phyloP scores from a whole-genome alignment of 768 basidiomycete genomes.

The Phaffia australis region DNA sequence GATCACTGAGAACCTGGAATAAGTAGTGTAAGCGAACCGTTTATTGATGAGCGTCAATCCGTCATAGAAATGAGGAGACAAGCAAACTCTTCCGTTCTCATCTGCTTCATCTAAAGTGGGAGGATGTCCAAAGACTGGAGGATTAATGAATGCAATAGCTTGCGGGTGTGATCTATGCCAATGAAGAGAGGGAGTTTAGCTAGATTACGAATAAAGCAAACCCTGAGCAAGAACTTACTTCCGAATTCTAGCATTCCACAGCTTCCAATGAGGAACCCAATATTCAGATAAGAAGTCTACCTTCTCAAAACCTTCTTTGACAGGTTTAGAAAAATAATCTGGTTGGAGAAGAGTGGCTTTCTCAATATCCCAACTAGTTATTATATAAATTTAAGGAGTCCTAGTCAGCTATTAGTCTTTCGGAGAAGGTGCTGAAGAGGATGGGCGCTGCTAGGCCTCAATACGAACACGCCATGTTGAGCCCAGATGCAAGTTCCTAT shows the following conservation, averaged over 20 bases:
- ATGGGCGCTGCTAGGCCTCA: background rate
- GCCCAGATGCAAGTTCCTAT: constrained; percentile 37
- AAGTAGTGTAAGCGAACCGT: background rate
- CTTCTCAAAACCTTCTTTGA: background rate
- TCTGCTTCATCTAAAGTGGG: constrained; percentile 30
- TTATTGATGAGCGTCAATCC: constrained; percentile 7
- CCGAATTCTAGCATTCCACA: background rate
- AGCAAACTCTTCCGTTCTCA: constrained; percentile 29
- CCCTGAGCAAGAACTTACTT: background rate
- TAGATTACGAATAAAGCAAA: background rate
- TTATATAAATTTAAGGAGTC: background rate
- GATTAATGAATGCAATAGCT: constrained; percentile 35
- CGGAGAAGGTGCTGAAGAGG: too few species aligned
- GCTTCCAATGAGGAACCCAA: constrained; percentile 13
- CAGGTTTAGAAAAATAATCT: constrained; percentile 29
- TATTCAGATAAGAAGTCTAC: constrained; percentile 11
- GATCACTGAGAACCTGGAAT: too few species aligned
- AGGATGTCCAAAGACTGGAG: constrained; percentile 33
- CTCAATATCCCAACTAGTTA: background rate
- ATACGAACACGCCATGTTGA: constrained; percentile 35
- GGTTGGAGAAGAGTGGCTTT: constrained; percentile 27
- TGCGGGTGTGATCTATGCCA: constrained; percentile 28
- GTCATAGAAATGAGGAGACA: constrained; percentile 36
- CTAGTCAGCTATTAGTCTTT: background rate
- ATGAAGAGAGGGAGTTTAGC: background rate